phyloP scores from a whole-genome alignment of 805 yeast genomes.

The Nakazawaea holstii region DNA sequence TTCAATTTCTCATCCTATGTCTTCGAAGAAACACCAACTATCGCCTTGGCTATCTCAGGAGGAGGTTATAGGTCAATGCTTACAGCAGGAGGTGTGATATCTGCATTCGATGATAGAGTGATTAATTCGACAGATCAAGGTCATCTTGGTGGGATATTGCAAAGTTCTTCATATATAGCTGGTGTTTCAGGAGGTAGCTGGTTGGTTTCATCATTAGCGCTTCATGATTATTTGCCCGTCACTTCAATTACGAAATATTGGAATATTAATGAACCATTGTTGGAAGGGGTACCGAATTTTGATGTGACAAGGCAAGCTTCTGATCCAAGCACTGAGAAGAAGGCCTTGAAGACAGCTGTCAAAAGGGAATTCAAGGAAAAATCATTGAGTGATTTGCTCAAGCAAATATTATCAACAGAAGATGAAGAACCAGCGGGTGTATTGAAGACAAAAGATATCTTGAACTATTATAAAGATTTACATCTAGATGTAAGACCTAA shows the following conservation, averaged over 20 bases:
- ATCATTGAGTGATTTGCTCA: background rate
- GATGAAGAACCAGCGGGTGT: background rate
- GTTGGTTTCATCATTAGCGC: slow-evolving; percentile 47
- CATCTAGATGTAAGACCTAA: slow-evolving; percentile 50
- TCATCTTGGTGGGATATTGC: slow-evolving; percentile 48
- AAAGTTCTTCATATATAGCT: slow-evolving; percentile 48
- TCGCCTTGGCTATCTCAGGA: slow-evolving; percentile 42
- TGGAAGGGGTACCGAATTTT: slow-evolving; percentile 54
- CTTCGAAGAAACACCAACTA: slow-evolving; percentile 16
- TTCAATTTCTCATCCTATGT: slow-evolving; percentile 14
- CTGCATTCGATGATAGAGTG: slow-evolving; percentile 45
- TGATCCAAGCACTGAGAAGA: background rate
- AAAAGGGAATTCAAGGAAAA: background rate
- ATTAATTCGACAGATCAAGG: slow-evolving; percentile 23
- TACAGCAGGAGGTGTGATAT: slow-evolving; percentile 48
- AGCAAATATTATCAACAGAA: background rate
- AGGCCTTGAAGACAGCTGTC: background rate
- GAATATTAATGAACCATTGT: slow-evolving; percentile 40
- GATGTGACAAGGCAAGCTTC: slow-evolving; percentile 22
- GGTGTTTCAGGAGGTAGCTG: slow-evolving; percentile 76
- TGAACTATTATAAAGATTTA: slow-evolving; percentile 45
- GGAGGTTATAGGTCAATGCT: slow-evolving; percentile 59
- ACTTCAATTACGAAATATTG: slow-evolving; percentile 26
- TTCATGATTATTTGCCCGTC: slow-evolving; percentile 33
- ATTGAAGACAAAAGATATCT: slow-evolving; percentile 20